phyloP scores from a whole-genome alignment of 2,329 filamentous ascomycete genomes.

The Grosmannia penicillata region DNA sequence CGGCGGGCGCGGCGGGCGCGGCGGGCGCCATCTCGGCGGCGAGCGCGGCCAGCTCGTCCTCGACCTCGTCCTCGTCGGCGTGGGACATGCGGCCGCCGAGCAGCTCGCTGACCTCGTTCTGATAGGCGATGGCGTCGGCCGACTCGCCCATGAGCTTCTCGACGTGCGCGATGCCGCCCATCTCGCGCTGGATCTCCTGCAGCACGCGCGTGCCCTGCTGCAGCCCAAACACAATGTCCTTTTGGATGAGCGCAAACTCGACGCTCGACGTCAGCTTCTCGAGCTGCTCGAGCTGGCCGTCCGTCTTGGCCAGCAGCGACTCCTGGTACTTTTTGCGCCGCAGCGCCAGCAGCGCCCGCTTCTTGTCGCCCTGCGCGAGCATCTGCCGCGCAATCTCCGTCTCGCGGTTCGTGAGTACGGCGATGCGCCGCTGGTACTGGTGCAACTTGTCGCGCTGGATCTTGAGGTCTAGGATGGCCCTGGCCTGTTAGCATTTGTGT shows the following conservation, averaged over 20 bases:
- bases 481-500: conserved; percentile 21
- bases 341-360: conserved; percentile 70
- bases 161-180: conserved; percentile 86
- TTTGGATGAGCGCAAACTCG: conserved; percentile 93
- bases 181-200: conserved; percentile 83
- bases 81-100: conserved; percentile 78
- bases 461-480: conserved; percentile 95
- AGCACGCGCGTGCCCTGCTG: conserved; percentile 85
- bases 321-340: conserved; percentile 96
- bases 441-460: conserved; percentile 93
- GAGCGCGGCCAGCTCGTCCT: conserved; percentile 80
- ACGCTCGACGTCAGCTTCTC: conserved; percentile 79
- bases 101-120: conserved; percentile 86
- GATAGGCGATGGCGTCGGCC: conserved; percentile 81
- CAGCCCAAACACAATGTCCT: conserved; percentile 85
- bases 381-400: conserved; percentile 75
- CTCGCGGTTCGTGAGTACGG: conserved; percentile 71
- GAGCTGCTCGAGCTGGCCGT: conserved; percentile 84
- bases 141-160: conserved; percentile 92
- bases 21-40: conserved; percentile 39
- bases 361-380: conserved; percentile 64
- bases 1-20: conserved; percentile 11
- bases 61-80: conserved; percentile 93
- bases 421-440: conserved; percentile 87
- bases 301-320: conserved; percentile 73